Conservation (phyloP, 83 land plant species). For the Larix sibirica region DNA sequence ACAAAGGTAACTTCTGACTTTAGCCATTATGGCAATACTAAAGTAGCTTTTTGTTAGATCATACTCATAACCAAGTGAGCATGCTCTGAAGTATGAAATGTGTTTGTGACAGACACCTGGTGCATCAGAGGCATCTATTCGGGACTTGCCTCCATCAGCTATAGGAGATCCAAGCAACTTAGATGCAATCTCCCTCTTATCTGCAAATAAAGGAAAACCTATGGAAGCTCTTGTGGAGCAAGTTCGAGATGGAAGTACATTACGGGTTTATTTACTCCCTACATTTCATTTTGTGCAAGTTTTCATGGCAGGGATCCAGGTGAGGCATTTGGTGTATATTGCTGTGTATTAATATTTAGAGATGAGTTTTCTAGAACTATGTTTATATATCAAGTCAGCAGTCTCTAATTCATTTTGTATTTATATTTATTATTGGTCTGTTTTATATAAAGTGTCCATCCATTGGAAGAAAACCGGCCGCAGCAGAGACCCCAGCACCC, state of each 20-base stretch:
- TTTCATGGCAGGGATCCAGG: constrained; percentile 97
- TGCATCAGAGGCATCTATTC: constrained; percentile 76
- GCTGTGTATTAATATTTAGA: not conserved
- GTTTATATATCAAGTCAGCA: not conserved
- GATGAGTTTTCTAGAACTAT: not conserved
- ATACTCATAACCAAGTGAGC: not conserved
- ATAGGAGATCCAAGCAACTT: constrained; percentile 84
- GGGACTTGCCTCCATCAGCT: constrained; percentile 93
- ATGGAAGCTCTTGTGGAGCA: constrained; percentile 92
- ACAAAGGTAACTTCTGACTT: constrained; percentile 54
- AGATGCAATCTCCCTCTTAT: constrained; percentile 74
- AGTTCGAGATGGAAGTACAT: constrained; percentile 93
- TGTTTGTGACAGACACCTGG: constrained; percentile 50
- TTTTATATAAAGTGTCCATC: constrained; percentile 75
- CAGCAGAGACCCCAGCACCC: constrained; percentile 28
- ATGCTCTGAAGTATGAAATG: constrained; percentile 10
- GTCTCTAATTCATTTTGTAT: not conserved
- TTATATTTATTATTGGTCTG: not conserved
- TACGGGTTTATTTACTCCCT: constrained; percentile 93
- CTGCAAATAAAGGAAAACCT: constrained; percentile 71
- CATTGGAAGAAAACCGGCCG: constrained; percentile 77
- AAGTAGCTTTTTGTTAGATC: not conserved
- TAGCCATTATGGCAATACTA: not conserved
- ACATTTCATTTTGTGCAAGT: constrained; percentile 98
- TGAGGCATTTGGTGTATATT: constrained; percentile 20